These are phyloP conservation scores for Mrakia gelida DNA, from an alignment of 768 basidiomycete genomes.

Conservation along the genomic window DNA sequence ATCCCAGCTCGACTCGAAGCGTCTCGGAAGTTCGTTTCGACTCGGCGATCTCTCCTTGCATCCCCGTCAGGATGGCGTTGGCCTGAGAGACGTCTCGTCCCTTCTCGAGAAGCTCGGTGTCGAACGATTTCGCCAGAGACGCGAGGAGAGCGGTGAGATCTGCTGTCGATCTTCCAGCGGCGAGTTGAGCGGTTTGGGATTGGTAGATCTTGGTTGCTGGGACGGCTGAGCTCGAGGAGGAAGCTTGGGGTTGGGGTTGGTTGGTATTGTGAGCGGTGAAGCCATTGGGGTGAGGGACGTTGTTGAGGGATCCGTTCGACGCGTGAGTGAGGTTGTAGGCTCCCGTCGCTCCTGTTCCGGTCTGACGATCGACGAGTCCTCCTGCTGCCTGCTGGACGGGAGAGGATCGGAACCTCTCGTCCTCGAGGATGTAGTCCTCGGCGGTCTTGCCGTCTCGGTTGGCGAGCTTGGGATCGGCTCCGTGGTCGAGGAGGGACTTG, in stretches of 20 bases:
- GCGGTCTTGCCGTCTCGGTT: slow-evolving; percentile 95
- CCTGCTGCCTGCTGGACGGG: slow-evolving; percentile 63
- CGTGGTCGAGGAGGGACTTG: slow-evolving; percentile 90
- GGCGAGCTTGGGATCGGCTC: slow-evolving; percentile 88
- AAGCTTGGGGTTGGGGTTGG: slow-evolving; percentile 37
- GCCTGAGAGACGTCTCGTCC: slow-evolving; percentile 89
- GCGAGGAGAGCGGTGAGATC: slow-evolving; percentile 84
- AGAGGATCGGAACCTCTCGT: slow-evolving; percentile 91
- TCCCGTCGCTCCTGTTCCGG: slow-evolving; percentile 5
- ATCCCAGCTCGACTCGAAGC: slow-evolving; percentile 61
- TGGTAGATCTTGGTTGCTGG: slow-evolving; percentile 66
- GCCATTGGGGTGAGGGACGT: background rate
- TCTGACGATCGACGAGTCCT: background rate
- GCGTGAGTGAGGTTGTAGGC: slow-evolving; percentile 7
- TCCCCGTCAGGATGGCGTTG: slow-evolving; percentile 74
- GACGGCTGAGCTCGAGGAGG: slow-evolving; percentile 33
- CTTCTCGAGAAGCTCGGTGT: slow-evolving; percentile 84
- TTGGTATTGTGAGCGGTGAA: slow-evolving; percentile 36
- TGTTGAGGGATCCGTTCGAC: background rate
- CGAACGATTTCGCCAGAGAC: slow-evolving; percentile 80
- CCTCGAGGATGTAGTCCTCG: slow-evolving; percentile 97
- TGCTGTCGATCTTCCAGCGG: slow-evolving; percentile 75
- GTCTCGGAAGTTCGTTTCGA: slow-evolving; percentile 68
- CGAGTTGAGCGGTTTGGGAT: slow-evolving; percentile 77
- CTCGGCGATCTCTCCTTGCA: slow-evolving; percentile 84